Evolutionary conservation across 1,284 basidiomycete species (phyloP).

Genomic region (Malassezia equina): DNA sequence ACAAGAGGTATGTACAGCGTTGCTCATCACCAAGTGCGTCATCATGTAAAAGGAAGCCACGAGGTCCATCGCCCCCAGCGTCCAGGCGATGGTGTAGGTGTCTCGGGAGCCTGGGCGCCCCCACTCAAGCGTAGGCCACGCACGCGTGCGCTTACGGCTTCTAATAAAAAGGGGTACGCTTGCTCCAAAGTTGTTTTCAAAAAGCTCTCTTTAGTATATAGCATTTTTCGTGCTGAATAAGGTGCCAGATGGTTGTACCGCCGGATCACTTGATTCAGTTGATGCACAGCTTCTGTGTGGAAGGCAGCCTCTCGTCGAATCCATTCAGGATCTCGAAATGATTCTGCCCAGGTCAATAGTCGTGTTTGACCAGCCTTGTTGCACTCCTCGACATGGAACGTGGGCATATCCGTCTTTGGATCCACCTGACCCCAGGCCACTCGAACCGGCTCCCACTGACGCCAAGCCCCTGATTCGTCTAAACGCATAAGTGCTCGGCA

Average conservation of each 20-base stretch:
- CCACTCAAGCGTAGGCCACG: neutral
- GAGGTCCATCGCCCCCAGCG: neutral
- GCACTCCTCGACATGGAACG: slow-evolving; percentile 23
- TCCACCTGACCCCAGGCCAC: slow-evolving; percentile 33
- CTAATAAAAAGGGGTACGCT: slow-evolving; percentile 4
- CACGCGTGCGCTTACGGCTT: slow-evolving; percentile 10
- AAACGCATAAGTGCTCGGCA: slow-evolving; percentile 59
- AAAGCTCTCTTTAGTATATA: slow-evolving; percentile 2
- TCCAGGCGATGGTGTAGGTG: neutral
- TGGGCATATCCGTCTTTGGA: slow-evolving; percentile 47
- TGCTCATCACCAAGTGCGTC: slow-evolving; percentile 2
- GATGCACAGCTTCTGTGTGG: slow-evolving; percentile 23
- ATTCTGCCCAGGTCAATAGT: slow-evolving; percentile 43
- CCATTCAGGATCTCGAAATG: slow-evolving; percentile 64
- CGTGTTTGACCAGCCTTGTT: slow-evolving; percentile 26
- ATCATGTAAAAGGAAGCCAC: slow-evolving; percentile 8
- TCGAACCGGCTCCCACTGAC: slow-evolving; percentile 41
- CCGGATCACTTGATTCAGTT: slow-evolving; percentile 31
- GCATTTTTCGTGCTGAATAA: slow-evolving; percentile 24
- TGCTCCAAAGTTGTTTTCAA: neutral
- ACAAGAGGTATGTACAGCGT: neutral
- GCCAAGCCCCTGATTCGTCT: slow-evolving; percentile 51
- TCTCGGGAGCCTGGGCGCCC: neutral
- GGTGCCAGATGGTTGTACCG: slow-evolving; percentile 36
- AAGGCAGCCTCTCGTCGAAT: slow-evolving; percentile 56